Evolutionary conservation across 2,329 filamentous ascomycete species (phyloP).

Genomic region (Aspergillus tamarii): DNA sequence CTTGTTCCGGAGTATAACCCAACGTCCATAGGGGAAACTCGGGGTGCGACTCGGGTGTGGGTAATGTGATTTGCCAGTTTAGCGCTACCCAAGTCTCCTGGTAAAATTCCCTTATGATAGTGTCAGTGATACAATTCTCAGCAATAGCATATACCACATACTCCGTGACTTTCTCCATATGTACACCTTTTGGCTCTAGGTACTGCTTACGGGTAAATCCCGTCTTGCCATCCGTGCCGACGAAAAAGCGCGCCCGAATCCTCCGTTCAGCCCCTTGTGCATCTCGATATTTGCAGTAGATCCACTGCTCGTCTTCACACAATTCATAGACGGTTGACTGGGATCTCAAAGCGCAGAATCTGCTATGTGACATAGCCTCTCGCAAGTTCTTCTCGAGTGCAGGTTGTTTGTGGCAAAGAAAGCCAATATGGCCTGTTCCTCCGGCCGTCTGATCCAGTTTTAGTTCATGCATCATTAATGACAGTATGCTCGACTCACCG

Average conservation of each 20-base stretch:
- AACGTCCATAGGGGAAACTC: slow-evolving; percentile 53
- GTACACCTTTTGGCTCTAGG: slow-evolving; percentile 47
- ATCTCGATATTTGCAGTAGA: slow-evolving; percentile 26
- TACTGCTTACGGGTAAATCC: slow-evolving; percentile 52
- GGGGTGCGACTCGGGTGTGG: slow-evolving; percentile 52
- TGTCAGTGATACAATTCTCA: slow-evolving; percentile 11
- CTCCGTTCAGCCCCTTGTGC: slow-evolving; percentile 15
- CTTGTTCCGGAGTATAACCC: slow-evolving; percentile 50
- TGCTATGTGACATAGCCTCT: slow-evolving; percentile 11
- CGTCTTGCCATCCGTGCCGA: slow-evolving; percentile 54
- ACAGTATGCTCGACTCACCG: slow-evolving; percentile 8
- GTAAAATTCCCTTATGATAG: slow-evolving; percentile 19
- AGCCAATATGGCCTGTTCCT: slow-evolving; percentile 33
- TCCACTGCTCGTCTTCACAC: slow-evolving; percentile 17
- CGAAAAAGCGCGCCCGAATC: slow-evolving; percentile 36
- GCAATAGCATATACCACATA: slow-evolving; percentile 2
- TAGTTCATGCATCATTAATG: not conserved
- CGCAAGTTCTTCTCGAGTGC: slow-evolving; percentile 31
- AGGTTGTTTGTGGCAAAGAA: slow-evolving; percentile 35
- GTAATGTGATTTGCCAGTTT: slow-evolving; percentile 50
- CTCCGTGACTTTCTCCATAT: slow-evolving; percentile 35
- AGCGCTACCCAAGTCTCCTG: slow-evolving; percentile 51
- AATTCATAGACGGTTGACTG: slow-evolving; percentile 18
- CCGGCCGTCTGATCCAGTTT: slow-evolving; percentile 26
- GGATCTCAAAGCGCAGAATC: slow-evolving; percentile 17